These are phyloP conservation scores for Sporisorium exsertum DNA, from an alignment of 1,284 basidiomycete genomes.

Conservation along the genomic window DNA sequence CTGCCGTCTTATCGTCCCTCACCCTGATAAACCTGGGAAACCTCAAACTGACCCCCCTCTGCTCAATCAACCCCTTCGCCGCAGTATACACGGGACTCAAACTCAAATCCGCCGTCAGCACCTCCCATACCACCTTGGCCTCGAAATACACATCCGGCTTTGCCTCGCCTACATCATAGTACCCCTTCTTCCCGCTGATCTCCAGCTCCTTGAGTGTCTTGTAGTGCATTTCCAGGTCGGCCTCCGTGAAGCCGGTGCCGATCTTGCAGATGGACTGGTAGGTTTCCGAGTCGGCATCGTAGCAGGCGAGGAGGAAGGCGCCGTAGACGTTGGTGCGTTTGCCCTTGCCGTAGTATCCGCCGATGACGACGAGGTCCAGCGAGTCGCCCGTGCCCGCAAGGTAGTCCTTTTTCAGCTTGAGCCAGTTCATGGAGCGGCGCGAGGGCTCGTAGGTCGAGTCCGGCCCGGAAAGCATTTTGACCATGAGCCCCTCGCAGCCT, in stretches of 20 bases:
- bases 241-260: conserved; percentile 97
- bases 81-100: conserved; percentile 96
- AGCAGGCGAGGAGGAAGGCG: conserved; percentile 65
- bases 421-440: conserved; percentile 93
- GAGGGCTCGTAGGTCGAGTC: conserved; percentile 95
- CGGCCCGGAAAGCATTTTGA: conserved; percentile 94
- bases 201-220: conserved; percentile 81
- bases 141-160: conserved; percentile 68
- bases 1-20: conserved; percentile 90
- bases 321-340: conserved; percentile 80
- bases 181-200: conserved; percentile 75
- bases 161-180: conserved; percentile 75
- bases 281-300: conserved; percentile 64
- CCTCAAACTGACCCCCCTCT: conserved; percentile 82
- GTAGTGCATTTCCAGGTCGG: conserved; percentile 81
- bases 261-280: conserved; percentile 82
- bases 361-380: conserved; percentile 94
- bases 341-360: conserved; percentile 95
- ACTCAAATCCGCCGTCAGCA: conserved; percentile 94
- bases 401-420: conserved; percentile 76
- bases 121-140: conserved; percentile 87
- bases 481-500: conserved; percentile 97
- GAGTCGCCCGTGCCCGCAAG: conserved; percentile 96
- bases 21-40: conserved; percentile 94
- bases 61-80: conserved; percentile 78